Evolutionary conservation across 2,329 filamentous ascomycete species (phyloP).

Genomic region (Lecanicillium sp.): DNA sequence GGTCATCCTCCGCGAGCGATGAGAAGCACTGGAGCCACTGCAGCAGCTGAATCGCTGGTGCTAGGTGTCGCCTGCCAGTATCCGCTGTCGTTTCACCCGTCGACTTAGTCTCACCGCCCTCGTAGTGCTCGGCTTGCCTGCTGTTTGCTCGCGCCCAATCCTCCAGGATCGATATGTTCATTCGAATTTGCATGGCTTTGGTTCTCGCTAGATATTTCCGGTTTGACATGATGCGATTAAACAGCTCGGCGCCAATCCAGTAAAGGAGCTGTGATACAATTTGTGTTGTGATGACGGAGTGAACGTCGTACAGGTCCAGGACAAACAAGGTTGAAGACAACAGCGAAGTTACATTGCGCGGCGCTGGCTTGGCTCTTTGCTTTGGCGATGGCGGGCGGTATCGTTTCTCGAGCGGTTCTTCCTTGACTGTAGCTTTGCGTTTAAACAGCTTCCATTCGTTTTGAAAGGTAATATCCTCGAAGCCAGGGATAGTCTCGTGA

Average conservation of each 20-base stretch:
- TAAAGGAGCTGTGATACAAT: slow-evolving; percentile 89
- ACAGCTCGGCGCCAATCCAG: slow-evolving; percentile 92
- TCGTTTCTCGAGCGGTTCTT: slow-evolving; percentile 82
- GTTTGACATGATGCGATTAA: slow-evolving; percentile 97
- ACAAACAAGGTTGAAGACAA: slow-evolving; percentile 95
- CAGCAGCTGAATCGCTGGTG: slow-evolving; percentile 83
- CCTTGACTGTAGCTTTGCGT: slow-evolving; percentile 80
- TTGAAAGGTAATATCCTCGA: slow-evolving; percentile 94
- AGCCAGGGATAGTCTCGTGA: slow-evolving; percentile 94
- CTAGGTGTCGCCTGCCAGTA: slow-evolving; percentile 72
- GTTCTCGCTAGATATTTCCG: slow-evolving; percentile 89
- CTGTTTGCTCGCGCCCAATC: slow-evolving; percentile 96
- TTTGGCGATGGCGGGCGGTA: slow-evolving; percentile 91
- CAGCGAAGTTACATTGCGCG: slow-evolving; percentile 89
- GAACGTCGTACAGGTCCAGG: slow-evolving; percentile 95
- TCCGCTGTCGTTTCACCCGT: slow-evolving; percentile 85
- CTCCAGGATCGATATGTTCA: slow-evolving; percentile 93
- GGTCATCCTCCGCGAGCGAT: slow-evolving; percentile 73
- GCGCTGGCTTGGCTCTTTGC: slow-evolving; percentile 81
- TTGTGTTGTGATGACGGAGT: slow-evolving; percentile 90
- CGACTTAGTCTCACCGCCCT: slow-evolving; percentile 78
- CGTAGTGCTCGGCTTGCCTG: slow-evolving; percentile 88
- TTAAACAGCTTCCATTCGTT: slow-evolving; percentile 99
- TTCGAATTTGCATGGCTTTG: slow-evolving; percentile 98
- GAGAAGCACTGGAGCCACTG: slow-evolving; percentile 99